phyloP scores from a whole-genome alignment of 1,284 basidiomycete genomes.

The Trametes polyzona region DNA sequence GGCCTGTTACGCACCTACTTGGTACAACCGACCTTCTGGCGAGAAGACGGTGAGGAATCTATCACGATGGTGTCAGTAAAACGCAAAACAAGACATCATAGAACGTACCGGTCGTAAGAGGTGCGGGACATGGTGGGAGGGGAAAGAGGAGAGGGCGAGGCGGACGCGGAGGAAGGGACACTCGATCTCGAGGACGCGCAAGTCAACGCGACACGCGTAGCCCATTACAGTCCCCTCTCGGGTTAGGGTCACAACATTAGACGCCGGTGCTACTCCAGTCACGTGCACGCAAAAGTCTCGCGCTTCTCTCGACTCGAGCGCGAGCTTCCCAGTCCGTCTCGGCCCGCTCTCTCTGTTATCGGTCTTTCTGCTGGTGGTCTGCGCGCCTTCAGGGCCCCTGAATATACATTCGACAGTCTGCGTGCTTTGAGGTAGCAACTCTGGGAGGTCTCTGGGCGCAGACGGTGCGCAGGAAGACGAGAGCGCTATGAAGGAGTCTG shows the following conservation, averaged over 20 bases:
- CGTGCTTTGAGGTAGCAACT: neutral
- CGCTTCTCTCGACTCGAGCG: neutral
- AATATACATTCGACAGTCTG: neutral
- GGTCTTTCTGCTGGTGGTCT: no score
- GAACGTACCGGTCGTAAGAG: conserved; percentile 72
- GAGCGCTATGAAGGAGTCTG: conserved; percentile 79
- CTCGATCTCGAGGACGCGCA: conserved; percentile 42
- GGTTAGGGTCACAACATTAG: neutral
- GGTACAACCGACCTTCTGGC: conserved; percentile 92
- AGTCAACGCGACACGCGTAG: conserved; percentile 33
- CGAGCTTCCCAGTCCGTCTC: neutral
- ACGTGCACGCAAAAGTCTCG: conserved; percentile 19
- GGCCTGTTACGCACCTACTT: conserved; percentile 80
- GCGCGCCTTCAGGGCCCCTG: no score
- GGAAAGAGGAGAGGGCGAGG: conserved; percentile 13
- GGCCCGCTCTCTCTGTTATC: neutral
- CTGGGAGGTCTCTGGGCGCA: neutral
- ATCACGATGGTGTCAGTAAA: neutral
- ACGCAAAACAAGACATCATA: neutral
- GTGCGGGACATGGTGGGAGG: conserved; percentile 72
- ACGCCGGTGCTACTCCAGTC: conserved; percentile 5
- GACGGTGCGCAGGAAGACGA: conserved; percentile 7
- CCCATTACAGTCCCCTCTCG: conserved; percentile 6
- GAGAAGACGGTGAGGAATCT: conserved; percentile 94
- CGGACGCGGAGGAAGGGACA: conserved; percentile 2